A percentile compares a stretch with the other conserved stretches of the same genome.
phyloP scores from a whole-genome alignment of 129 eudicot genomes.

The Arctium minus region DNA sequence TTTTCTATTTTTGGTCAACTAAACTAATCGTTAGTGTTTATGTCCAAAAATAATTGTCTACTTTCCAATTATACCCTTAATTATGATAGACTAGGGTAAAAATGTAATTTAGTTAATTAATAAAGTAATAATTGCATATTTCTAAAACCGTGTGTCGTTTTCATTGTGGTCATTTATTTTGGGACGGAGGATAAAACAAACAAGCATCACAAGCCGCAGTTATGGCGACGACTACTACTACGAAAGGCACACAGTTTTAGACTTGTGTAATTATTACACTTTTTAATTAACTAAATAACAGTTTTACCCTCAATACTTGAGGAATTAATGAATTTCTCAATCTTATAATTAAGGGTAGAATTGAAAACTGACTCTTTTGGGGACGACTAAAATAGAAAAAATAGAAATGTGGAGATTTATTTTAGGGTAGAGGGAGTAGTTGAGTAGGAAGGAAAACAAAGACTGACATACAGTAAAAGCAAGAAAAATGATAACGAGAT shows the following conservation, averaged over 20 bases:
- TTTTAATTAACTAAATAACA: neutral
- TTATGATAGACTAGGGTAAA: neutral
- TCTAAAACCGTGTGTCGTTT: neutral
- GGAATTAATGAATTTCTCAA: neutral
- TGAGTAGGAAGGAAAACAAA: neutral
- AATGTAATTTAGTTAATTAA: neutral
- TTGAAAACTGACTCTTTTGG: neutral
- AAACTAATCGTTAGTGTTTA: too few species aligned
- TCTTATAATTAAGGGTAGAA: neutral
- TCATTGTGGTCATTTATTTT: neutral
- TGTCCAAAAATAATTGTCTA: neutral
- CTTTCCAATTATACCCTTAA: neutral
- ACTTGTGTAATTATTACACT: neutral
- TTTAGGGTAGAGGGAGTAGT: neutral
- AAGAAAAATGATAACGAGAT: neutral
- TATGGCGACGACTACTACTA: too few species aligned
- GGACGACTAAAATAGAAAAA: neutral
- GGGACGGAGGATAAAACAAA: too few species aligned
- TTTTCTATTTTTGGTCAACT: neutral
- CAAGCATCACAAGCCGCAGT: too few species aligned
- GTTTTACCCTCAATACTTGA: neutral
- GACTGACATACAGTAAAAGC: neutral
- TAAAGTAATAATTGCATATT: neutral
- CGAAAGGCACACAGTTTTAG: neutral
- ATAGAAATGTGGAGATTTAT: neutral